Percentiles rank a stretch among this genome's conserved stretches.
Conservation (phyloP, 2,329 filamentous ascomycete species). For the Beauveria medogensis region DNA sequence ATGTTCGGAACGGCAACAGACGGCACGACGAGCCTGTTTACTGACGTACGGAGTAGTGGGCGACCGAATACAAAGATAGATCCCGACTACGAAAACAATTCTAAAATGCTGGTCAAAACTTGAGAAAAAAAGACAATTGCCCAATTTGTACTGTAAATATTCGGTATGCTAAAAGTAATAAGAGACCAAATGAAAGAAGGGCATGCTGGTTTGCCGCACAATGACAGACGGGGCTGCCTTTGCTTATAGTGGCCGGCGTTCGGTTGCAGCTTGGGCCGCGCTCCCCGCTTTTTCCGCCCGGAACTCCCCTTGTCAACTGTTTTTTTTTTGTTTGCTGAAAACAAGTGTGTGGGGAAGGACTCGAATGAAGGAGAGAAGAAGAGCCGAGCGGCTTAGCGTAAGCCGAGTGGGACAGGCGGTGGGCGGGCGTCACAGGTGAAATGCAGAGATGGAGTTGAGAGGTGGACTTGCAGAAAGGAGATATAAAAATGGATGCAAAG, state of each 20-base stretch:
- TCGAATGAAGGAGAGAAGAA: too few species aligned
- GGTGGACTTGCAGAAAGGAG: too few species aligned
- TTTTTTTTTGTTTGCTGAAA: not conserved
- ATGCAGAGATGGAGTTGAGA: too few species aligned
- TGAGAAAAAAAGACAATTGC: too few species aligned
- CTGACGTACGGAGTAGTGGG: too few species aligned
- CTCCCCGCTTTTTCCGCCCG: not conserved
- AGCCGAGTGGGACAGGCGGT: not conserved
- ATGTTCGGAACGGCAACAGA: not conserved
- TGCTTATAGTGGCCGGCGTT: conserved; percentile 9
- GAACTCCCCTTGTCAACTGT: not conserved
- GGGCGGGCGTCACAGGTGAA: not conserved
- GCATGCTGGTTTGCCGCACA: not conserved
- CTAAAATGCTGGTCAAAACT: too few species aligned
- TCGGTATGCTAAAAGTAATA: too few species aligned
- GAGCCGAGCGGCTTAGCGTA: conserved; percentile 10
- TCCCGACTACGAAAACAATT: too few species aligned
- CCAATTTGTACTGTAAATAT: too few species aligned
- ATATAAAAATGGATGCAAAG: too few species aligned
- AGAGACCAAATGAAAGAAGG: not conserved
- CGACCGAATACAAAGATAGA: too few species aligned
- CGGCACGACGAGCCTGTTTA: too few species aligned
- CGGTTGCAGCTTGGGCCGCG: not conserved
- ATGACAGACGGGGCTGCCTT: not conserved
- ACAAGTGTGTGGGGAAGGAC: not conserved